Evolutionary conservation across 129 eudicot genomes (phyloP), one percentile per base, ranked within the genome.

Genomic region (Flaveria linearis): DNA sequence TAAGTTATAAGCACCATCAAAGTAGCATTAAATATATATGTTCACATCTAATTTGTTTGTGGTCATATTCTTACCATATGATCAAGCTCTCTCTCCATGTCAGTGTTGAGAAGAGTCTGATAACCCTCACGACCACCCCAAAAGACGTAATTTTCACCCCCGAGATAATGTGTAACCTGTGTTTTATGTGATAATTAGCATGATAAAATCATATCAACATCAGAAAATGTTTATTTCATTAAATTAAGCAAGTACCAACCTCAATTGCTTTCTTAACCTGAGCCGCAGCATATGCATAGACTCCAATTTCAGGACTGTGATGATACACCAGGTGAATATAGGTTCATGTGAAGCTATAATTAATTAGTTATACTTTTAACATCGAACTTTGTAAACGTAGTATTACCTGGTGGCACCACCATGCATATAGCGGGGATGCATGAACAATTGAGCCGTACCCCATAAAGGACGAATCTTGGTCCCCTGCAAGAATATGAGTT

Each of bases 81-180:
- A 65, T 91, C 84, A 42, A 95, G 97, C 76, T 95, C 99, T 86
- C 90, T 89, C 81, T 86, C 99, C 99, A 95, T 95, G 79, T 95
- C 96, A 53, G 99, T 95, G 85, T 95, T 95, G 53, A 95, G 72
- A 80, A 95, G 99, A 70, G 94, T 81, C 77, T 95, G 99, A 82
- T 95, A 95, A 71, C 99, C 99, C 55, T 95, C 99, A 63, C 99
- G 97, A 81, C 99, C 99, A 22, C 99, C 99, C 99, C 99, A 95
- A 73, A 95, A 95, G 28, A 95, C 99, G 72, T 86, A 95, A 71
- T 95, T 95, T 77, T 95, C 99, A 75, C 99, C 99, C 22, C 99
- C 99, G 0, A 95, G 92, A 91, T 91, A 91, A 82, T 95, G 99
- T 64, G 99, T 95, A 22, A 95, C 99, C 97, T 94, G 86, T 62